Evolutionary conservation across 202 grass and related monocot species (phyloP).

Genomic region (Brachypodium distachyon): DNA sequence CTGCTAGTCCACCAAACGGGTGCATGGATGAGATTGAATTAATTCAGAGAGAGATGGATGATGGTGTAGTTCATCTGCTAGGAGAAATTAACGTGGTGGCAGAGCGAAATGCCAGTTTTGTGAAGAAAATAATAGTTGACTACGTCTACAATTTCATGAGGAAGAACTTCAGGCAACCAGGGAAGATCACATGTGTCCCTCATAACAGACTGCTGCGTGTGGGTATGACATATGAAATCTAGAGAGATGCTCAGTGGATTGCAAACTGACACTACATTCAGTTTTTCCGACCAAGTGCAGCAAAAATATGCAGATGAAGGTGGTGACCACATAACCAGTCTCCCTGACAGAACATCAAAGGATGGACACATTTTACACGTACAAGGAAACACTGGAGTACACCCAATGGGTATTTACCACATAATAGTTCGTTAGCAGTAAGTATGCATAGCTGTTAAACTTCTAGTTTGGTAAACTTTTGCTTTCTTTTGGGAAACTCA

Average conservation of each 20-base stretch:
- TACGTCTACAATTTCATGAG: slow-evolving; percentile 56
- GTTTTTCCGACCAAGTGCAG: neutral
- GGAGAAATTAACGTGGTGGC: slow-evolving; percentile 64
- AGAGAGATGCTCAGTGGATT: neutral
- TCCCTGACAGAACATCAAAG: neutral
- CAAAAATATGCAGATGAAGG: neutral
- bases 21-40: slow-evolving; percentile 28
- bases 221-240: slow-evolving; percentile 68
- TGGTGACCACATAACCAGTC: neutral
- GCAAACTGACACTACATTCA: neutral
- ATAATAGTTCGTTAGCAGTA: neutral
- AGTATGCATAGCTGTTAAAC: neutral
- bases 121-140: slow-evolving; percentile 56
- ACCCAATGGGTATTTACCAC: neutral
- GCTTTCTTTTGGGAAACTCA: neutral
- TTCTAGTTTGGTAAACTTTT: neutral
- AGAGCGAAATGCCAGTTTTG: slow-evolving; percentile 3
- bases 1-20: neutral
- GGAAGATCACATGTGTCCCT: slow-evolving; percentile 46
- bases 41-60: slow-evolving; percentile 44
- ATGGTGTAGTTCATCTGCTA: slow-evolving; percentile 53
- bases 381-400: neutral
- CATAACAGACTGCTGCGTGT: slow-evolving; percentile 51
- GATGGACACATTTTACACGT: neutral
- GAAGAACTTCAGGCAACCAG: slow-evolving; percentile 65